Evolutionary conservation across 306 rosid genomes (phyloP).

Genomic region (Abrus pulchellus): DNA sequence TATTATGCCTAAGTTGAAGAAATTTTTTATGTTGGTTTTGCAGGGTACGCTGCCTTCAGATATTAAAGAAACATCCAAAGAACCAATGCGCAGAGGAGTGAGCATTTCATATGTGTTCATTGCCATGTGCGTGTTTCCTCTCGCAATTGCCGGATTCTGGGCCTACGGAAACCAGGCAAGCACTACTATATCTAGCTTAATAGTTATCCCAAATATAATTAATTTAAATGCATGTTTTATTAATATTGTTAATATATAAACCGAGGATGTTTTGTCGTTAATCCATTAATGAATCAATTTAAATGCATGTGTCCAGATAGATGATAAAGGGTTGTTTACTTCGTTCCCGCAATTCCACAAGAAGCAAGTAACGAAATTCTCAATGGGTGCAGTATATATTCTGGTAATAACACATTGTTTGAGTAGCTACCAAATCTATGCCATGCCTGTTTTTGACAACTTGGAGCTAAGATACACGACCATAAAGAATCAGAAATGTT

Average conservation of each 20-base stretch:
- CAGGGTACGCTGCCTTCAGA: conserved; percentile 81
- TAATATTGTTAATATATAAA: too few relatives aligned
- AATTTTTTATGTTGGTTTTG: neutral
- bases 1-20: too few relatives aligned
- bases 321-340: conserved; percentile 51
- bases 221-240: neutral
- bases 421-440: conserved; percentile 68
- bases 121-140: conserved; percentile 61
- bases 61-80: conserved; percentile 46
- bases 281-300: neutral
- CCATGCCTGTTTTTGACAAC: conserved; percentile 74
- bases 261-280: too few relatives aligned
- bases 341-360: conserved; percentile 57
- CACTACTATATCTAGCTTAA: neutral
- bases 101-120: conserved; percentile 58
- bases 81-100: conserved; percentile 66
- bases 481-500: conserved; percentile 57
- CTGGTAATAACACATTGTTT: conserved; percentile 55
- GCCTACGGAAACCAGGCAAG: conserved; percentile 71
- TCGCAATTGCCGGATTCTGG: conserved; percentile 77
- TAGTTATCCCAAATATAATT: neutral
- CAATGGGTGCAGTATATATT: conserved; percentile 57
- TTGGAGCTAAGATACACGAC: conserved; percentile 57
- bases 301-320: conserved; percentile 51
- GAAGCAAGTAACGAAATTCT: conserved; percentile 49